phyloP scores from a whole-genome alignment of 352 stramenopile species.

The Phytophthora litchii region DNA sequence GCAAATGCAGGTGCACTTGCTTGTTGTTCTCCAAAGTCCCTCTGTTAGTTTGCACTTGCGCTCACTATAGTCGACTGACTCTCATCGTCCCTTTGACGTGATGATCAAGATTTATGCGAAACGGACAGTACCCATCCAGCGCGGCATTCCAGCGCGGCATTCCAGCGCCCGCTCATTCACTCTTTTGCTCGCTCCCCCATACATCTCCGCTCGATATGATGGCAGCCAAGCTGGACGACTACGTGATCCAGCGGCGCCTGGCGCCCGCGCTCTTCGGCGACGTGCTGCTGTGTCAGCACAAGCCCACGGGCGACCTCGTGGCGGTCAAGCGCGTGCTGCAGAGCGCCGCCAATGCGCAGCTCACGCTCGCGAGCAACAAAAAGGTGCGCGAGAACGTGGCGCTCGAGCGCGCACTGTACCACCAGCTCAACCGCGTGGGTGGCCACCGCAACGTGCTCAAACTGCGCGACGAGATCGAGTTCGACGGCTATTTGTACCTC shows the following conservation, averaged over 20 bases:
- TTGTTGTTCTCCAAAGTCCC: slow-evolving; percentile 24
- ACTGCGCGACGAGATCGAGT: slow-evolving; percentile 78
- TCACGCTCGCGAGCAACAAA: slow-evolving; percentile 72
- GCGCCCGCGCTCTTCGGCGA: slow-evolving; percentile 81
- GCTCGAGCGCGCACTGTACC: slow-evolving; percentile 76
- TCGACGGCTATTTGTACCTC: slow-evolving; percentile 82
- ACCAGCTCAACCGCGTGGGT: slow-evolving; percentile 60
- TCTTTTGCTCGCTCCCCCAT: slow-evolving; percentile 15
- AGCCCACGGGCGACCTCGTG: slow-evolving; percentile 61
- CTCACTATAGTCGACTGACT: slow-evolving; percentile 12
- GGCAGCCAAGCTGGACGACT: slow-evolving; percentile 74
- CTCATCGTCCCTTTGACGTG: slow-evolving; percentile 32
- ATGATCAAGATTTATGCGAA: slow-evolving; percentile 39
- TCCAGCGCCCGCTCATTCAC: slow-evolving; percentile 20
- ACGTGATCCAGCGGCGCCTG: slow-evolving; percentile 80
- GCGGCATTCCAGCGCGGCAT: too few species aligned
- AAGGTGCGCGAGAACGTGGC: slow-evolving; percentile 83
- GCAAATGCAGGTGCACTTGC: slow-evolving; percentile 18
- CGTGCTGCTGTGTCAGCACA: slow-evolving; percentile 78
- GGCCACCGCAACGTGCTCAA: slow-evolving; percentile 71
- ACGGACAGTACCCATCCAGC: slow-evolving; percentile 20
- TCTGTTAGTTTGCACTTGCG: slow-evolving; percentile 24
- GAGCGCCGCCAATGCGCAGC: slow-evolving; percentile 57
- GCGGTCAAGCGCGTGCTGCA: slow-evolving; percentile 84
- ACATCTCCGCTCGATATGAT: slow-evolving; percentile 13